These are phyloP conservation scores for Tephrocybe sp. DNA, from an alignment of 768 basidiomycete genomes.

Conservation along the genomic window DNA sequence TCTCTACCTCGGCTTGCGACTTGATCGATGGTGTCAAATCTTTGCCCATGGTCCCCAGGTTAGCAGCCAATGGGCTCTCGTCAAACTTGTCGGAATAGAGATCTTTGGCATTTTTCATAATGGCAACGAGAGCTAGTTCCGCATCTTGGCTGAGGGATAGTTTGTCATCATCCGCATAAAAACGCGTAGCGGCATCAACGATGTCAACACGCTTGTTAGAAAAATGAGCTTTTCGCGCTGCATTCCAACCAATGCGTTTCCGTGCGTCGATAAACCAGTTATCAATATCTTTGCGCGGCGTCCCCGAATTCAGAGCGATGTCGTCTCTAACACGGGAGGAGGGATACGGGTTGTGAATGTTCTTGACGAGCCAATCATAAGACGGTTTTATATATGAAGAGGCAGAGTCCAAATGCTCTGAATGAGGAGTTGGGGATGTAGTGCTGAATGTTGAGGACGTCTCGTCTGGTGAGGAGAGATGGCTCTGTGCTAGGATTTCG, in stretches of 20 bases:
- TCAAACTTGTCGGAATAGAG: constrained; percentile 21
- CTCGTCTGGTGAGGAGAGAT: no score
- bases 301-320: constrained; percentile 26
- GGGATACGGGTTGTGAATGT: constrained; percentile 56
- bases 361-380: constrained; percentile 40
- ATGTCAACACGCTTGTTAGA: constrained; percentile 31
- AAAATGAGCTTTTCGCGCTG: constrained; percentile 32
- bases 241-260: constrained; percentile 54
- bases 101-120: constrained; percentile 18
- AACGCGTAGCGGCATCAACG: constrained; percentile 34
- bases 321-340: constrained; percentile 24
- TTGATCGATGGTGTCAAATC: constrained; percentile 23
- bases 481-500: no score
- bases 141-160: constrained; percentile 19
- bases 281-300: constrained; percentile 30
- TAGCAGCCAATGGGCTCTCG: constrained; percentile 15
- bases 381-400: constrained; percentile 17
- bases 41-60: constrained; percentile 29
- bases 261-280: constrained; percentile 48
- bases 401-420: no score
- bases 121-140: constrained; percentile 19
- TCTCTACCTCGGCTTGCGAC: constrained; percentile 12
- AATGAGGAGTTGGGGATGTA: no score
- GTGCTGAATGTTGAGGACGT: no score
- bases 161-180: constrained; percentile 24